These are phyloP conservation scores for Closterium sp. DNA, from an alignment of 139 green algal genomes.

Conservation along the genomic window DNA sequence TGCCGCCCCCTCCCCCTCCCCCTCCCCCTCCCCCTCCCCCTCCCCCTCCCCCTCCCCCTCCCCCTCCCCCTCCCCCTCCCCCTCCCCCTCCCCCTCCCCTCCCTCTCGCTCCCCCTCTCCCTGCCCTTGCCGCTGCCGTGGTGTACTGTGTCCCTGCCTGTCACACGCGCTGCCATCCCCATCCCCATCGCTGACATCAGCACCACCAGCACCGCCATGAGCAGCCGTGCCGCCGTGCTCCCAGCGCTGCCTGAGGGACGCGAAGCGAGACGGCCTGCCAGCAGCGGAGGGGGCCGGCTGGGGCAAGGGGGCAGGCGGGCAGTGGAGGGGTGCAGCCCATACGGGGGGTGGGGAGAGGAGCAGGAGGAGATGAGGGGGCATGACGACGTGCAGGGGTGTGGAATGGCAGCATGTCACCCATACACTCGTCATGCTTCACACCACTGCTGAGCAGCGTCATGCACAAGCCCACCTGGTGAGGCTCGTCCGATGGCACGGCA, in stretches of 20 bases:
- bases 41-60: too few species aligned
- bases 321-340: background rate
- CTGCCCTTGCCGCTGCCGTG: background rate
- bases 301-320: background rate
- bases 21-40: background rate
- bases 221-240: background rate
- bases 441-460: too few species aligned
- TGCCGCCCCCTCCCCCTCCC: background rate
- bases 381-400: too few species aligned
- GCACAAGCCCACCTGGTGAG: background rate
- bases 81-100: too few species aligned
- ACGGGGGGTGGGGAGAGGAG: too few species aligned
- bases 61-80: too few species aligned
- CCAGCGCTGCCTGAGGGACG: background rate
- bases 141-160: background rate
- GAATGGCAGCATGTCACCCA: too few species aligned
- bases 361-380: too few species aligned
- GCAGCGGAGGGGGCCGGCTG: background rate
- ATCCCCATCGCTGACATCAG: background rate
- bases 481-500: background rate
- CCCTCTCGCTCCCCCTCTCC: background rate
- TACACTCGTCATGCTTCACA: too few species aligned
- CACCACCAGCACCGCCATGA: background rate
- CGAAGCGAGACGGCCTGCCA: background rate
- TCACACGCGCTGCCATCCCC: background rate